phyloP scores from a whole-genome alignment of 495 filamentous ascomycete genomes.

The Lichenothelia convexa region DNA sequence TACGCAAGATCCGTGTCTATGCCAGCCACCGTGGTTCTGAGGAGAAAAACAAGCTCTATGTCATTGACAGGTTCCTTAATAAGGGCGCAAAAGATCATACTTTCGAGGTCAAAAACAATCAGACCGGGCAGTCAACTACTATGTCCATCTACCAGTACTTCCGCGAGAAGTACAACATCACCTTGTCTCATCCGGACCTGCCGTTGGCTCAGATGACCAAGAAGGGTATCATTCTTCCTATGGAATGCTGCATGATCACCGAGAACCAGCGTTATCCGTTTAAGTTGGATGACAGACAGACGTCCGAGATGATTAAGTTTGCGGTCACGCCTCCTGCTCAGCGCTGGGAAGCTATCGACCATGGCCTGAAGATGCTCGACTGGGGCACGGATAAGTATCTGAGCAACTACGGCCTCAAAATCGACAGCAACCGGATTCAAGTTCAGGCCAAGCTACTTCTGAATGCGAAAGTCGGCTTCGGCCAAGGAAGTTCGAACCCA shows the following conservation, averaged over 20 bases:
- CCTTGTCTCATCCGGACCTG: conserved; percentile 33
- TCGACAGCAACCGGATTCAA: conserved; percentile 39
- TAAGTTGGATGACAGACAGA: conserved; percentile 58
- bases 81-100: conserved; percentile 33
- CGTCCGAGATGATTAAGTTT: conserved; percentile 71
- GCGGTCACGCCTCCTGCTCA: conserved; percentile 45
- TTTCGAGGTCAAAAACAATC: conserved; percentile 22
- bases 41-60: conserved; percentile 32
- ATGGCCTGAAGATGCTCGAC: conserved; percentile 45
- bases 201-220: conserved; percentile 57
- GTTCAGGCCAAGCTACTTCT: conserved; percentile 51
- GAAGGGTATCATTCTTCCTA: conserved; percentile 47
- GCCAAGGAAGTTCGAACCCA: conserved; percentile 29
- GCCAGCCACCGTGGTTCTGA: conserved; percentile 37
- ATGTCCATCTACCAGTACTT: conserved; percentile 53
- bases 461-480: conserved; percentile 50
- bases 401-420: conserved; percentile 44
- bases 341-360: conserved; percentile 41
- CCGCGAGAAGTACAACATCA: conserved; percentile 38
- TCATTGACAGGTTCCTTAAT: conserved; percentile 41
- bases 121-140: conserved; percentile 17
- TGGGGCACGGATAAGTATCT: conserved; percentile 54
- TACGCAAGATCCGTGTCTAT: conserved; percentile 47
- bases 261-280: conserved; percentile 56
- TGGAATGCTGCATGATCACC: conserved; percentile 50